Conservation (phyloP, 1,284 basidiomycete genomes). For the Apiotrichum gamsii region DNA sequence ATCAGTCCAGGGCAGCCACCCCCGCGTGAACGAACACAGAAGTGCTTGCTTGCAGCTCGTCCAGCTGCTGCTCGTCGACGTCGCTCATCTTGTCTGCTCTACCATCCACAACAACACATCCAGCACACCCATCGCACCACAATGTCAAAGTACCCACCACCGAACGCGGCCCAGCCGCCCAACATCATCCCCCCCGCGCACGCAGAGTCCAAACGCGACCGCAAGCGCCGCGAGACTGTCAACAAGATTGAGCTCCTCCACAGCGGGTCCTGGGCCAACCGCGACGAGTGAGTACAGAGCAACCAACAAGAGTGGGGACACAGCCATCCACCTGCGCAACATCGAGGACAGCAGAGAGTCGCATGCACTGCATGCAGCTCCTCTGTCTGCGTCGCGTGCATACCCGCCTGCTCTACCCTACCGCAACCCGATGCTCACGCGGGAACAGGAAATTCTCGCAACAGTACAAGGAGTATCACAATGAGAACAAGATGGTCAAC, state of each 20-base stretch:
- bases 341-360: too few species aligned
- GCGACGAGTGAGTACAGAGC: conserved; percentile 49
- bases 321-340: not conserved
- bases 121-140: not conserved
- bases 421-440: not conserved
- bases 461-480: conserved; percentile 44
- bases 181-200: conserved; percentile 37
- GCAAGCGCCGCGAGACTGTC: conserved; percentile 50
- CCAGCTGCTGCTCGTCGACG: not conserved
- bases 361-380: too few species aligned
- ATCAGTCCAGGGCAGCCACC: too few species aligned
- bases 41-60: not conserved
- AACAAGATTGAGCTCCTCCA: conserved; percentile 51
- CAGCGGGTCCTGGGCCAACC: conserved; percentile 47
- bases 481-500: conserved; percentile 43
- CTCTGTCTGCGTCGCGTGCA: too few species aligned
- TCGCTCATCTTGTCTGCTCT: not conserved
- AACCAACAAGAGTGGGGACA: too few species aligned
- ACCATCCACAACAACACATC: conserved; percentile 1
- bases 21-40: too few species aligned
- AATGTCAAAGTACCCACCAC: conserved; percentile 21
- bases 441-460: conserved; percentile 42
- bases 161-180: conserved; percentile 11
- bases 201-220: conserved; percentile 49
- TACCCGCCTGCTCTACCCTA: not conserved